A percentile compares a stretch with the other conserved stretches of the same genome.
Conservation (phyloP, 148 eudicot species). For the Nepenthes mirabilis region DNA sequence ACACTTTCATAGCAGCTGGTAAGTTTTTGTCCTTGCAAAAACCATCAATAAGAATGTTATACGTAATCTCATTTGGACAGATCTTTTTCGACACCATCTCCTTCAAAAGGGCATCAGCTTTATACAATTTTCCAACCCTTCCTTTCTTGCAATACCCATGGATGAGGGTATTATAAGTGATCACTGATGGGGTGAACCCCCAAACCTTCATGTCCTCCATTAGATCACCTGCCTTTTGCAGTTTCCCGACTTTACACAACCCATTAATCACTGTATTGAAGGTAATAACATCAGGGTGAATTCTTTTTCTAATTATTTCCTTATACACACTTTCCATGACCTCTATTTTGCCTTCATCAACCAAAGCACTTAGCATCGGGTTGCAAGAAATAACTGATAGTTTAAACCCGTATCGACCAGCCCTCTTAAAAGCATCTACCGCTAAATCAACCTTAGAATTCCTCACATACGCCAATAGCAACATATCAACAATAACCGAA, state of each 20-base stretch:
- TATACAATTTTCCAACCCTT: slow-evolving; percentile 49
- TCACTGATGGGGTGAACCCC: slow-evolving; percentile 41
- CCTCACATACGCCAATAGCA: slow-evolving; percentile 33
- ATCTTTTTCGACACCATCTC: slow-evolving; percentile 47
- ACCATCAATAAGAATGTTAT: slow-evolving; percentile 50
- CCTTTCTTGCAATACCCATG: slow-evolving; percentile 55
- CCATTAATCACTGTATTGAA: slow-evolving; percentile 55
- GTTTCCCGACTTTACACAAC: slow-evolving; percentile 47
- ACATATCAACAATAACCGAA: slow-evolving; percentile 46
- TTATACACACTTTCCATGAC: slow-evolving; percentile 37
- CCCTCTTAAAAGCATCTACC: slow-evolving; percentile 48
- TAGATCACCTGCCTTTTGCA: slow-evolving; percentile 50
- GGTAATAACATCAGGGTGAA: slow-evolving; percentile 37
- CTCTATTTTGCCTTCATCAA: slow-evolving; percentile 28
- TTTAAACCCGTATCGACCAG: slow-evolving; percentile 60
- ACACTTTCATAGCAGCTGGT: slow-evolving; percentile 31
- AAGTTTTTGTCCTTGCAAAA: slow-evolving; percentile 58
- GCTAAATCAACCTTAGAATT: slow-evolving; percentile 34
- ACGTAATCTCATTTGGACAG: slow-evolving; percentile 45
- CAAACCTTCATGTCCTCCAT: slow-evolving; percentile 62
- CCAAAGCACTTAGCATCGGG: slow-evolving; percentile 41
- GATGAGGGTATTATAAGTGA: slow-evolving; percentile 59
- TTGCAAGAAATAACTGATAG: slow-evolving; percentile 45
- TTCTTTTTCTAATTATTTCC: slow-evolving; percentile 52
- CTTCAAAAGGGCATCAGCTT: slow-evolving; percentile 58